phyloP scores from a whole-genome alignment of 352 stramenopile species.

The Phytophthora uliginosa region DNA sequence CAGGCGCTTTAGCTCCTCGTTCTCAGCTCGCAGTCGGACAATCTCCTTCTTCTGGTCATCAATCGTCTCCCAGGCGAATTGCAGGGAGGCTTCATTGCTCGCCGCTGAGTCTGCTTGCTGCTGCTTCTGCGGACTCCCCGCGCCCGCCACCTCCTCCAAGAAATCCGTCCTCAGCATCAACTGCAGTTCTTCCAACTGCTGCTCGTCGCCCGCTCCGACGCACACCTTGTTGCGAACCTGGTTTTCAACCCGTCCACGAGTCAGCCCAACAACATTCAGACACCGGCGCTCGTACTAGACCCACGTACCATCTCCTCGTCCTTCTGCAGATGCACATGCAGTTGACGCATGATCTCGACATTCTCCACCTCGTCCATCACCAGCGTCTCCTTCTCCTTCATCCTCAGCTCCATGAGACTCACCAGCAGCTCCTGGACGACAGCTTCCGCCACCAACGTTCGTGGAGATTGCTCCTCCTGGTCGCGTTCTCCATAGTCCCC shows the following conservation, averaged over 20 bases:
- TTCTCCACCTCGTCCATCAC: constrained; percentile 72
- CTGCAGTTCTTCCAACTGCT: constrained; percentile 67
- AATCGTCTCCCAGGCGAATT: constrained; percentile 84
- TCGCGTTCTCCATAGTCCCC: constrained; percentile 17
- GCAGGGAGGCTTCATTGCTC: constrained; percentile 68
- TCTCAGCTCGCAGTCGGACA: constrained; percentile 64
- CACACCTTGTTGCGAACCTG: constrained; percentile 55
- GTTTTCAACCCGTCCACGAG: constrained; percentile 10
- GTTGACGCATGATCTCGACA: constrained; percentile 60
- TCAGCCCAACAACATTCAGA: constrained; percentile 12
- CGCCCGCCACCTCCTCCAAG: constrained; percentile 51
- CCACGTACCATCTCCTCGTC: constrained; percentile 56
- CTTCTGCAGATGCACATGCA: constrained; percentile 56
- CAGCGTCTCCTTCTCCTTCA: constrained; percentile 63
- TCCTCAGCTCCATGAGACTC: constrained; percentile 58
- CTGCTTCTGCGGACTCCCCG: constrained; percentile 38
- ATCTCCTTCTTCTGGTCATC: constrained; percentile 81
- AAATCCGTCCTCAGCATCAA: constrained; percentile 60
- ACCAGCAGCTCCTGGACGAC: constrained; percentile 78
- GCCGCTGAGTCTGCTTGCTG: constrained; percentile 38
- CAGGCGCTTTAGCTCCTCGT: constrained; percentile 47
- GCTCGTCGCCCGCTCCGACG: constrained; percentile 56
- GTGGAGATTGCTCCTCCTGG: constrained; percentile 35
- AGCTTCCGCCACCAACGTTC: constrained; percentile 65
- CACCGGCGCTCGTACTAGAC: background rate